Percentiles rank a stretch among this genome's conserved stretches.
phyloP scores from a whole-genome alignment of 805 yeast genomes.

The Sungouiella thailandica region DNA sequence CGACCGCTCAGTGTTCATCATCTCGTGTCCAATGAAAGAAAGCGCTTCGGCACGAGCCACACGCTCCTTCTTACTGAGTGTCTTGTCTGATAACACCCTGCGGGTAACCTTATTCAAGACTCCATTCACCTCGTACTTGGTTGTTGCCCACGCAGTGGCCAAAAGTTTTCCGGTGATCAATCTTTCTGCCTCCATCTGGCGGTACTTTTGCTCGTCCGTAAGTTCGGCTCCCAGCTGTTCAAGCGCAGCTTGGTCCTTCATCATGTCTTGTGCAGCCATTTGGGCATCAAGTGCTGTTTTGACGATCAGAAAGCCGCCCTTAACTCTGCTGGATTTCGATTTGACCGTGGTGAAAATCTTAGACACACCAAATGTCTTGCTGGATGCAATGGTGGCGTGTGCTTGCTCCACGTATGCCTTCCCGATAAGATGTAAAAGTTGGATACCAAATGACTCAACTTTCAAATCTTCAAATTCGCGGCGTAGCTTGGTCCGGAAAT shows the following conservation, averaged over 20 bases:
- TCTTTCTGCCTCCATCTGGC: slow-evolving; percentile 70
- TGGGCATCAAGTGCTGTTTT: slow-evolving; percentile 89
- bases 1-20: slow-evolving; percentile 64
- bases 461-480: slow-evolving; percentile 76
- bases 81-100: slow-evolving; percentile 48
- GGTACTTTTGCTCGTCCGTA: slow-evolving; percentile 27
- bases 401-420: slow-evolving; percentile 73
- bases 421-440: slow-evolving; percentile 80
- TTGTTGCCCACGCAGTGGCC: slow-evolving; percentile 94
- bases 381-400: slow-evolving; percentile 63
- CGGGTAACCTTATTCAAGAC: slow-evolving; percentile 74
- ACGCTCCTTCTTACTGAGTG: slow-evolving; percentile 56
- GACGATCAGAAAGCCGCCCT: slow-evolving; percentile 77
- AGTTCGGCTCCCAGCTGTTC: slow-evolving; percentile 28
- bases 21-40: slow-evolving; percentile 63
- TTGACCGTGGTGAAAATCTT: slow-evolving; percentile 77
- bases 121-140: slow-evolving; percentile 81
- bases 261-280: slow-evolving; percentile 60
- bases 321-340: slow-evolving; percentile 78
- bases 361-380: slow-evolving; percentile 80
- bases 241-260: slow-evolving; percentile 57
- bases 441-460: slow-evolving; percentile 93
- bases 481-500: slow-evolving; percentile 49
- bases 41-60: slow-evolving; percentile 76
- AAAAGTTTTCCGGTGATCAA: slow-evolving; percentile 81